Conservation (phyloP, 352 stramenopile genomes). For the Phytophthora hybrid region DNA sequence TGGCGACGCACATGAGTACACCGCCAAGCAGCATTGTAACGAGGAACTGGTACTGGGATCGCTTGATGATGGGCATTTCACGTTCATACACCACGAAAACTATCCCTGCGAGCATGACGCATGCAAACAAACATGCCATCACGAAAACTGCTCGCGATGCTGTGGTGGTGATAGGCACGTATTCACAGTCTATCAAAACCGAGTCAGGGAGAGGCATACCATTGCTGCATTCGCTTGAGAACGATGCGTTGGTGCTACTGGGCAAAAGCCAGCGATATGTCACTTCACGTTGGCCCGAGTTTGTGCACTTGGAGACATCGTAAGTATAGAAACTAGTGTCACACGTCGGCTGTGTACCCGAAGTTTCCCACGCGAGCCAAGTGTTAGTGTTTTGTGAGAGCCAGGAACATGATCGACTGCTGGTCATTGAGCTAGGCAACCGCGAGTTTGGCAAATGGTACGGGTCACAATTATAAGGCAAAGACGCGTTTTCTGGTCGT, state of each 20-base stretch:
- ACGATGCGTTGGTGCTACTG: constrained; percentile 25
- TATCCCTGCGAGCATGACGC: constrained; percentile 33
- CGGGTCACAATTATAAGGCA: constrained; percentile 54
- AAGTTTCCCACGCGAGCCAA: constrained; percentile 47
- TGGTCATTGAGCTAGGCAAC: constrained; percentile 37
- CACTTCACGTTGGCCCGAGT: constrained; percentile 26
- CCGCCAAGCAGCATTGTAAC: constrained; percentile 59
- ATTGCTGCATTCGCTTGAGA: constrained; percentile 49
- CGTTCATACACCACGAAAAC: constrained; percentile 50
- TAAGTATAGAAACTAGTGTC: constrained; percentile 53
- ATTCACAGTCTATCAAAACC: constrained; percentile 55
- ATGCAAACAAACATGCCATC: constrained; percentile 29
- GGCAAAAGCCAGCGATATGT: constrained; percentile 49
- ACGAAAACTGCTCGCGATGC: constrained; percentile 33
- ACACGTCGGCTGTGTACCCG: constrained; percentile 36
- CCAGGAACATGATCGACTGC: constrained; percentile 53
- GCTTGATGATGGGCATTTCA: constrained; percentile 61
- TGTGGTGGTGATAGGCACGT: constrained; percentile 39
- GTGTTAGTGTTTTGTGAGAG: constrained; percentile 36
- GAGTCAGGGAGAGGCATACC: constrained; percentile 30
- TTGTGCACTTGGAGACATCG: constrained; percentile 44
- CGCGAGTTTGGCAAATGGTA: constrained; percentile 22
- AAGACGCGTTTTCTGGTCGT: constrained; percentile 39
- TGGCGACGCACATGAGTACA: constrained; percentile 52
- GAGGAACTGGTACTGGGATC: constrained; percentile 75